Evolutionary conservation across 257 asterid genomes (phyloP), one percentile per base, ranked within the genome.

Genomic region (Solanum virginianum): DNA sequence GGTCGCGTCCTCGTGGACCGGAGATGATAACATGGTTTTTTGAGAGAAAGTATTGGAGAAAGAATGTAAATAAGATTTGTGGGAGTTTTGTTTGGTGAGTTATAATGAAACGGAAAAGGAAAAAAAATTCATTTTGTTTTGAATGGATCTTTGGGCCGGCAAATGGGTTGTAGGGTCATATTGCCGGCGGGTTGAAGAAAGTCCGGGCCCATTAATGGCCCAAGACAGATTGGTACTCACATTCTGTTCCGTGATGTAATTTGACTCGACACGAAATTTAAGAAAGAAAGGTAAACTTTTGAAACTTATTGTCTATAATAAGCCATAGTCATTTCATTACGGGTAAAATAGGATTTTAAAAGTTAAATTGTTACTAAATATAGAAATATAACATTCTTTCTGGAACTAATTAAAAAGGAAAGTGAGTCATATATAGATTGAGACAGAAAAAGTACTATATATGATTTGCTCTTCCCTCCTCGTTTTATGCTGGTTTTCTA

Each of bases 131-230:
- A 15, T 4, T 15, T 3, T 51, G 82, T 77, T 77, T 51, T 39
- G 56, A 86, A 56, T 70, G 85, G 88, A 51, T 77, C 11, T 72
- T 85, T 81, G 92, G 94, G 95, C 92, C 94, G 94, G 93, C 94
- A 88, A 83, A 45, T 26, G 72, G 66, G 39, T 70, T 59, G 69
- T 65, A 84, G 88, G 92, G 92, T 29, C 94, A 88, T 84, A 54
- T 24, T 91, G 95, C 93, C 94, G 93, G 97, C 96, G 59, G 87
- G 84, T 66, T 86, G 83, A 86, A 54, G 55, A 83, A 72, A 80
- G 75, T 51, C 54, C 4, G 91, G 93, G 88, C 85, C 91, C 96
- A 87, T 22, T 10, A 80, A 63, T 68, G 85, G 85, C 88, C 89
- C 85, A 59, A 66, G 68, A 71, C 54, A 39, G 55, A 39, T 51